phyloP scores from a whole-genome alignment of 2,329 filamentous ascomycete species.

The Ceratocystis albifundus region DNA sequence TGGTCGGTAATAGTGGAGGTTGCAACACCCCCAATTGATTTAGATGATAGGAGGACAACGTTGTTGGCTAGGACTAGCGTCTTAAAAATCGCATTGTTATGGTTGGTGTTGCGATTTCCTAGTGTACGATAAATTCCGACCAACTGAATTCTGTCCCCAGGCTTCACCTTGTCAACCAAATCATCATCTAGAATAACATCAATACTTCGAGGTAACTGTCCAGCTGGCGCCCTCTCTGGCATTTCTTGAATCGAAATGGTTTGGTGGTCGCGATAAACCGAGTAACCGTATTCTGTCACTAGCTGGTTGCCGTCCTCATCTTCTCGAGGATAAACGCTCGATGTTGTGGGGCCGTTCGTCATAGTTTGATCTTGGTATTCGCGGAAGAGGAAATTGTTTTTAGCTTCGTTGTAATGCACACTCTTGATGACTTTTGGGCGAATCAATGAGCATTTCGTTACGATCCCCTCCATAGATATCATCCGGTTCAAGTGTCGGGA shows the following conservation, averaged over 20 bases:
- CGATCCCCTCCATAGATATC: conserved; percentile 94
- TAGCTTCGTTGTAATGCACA: conserved; percentile 86
- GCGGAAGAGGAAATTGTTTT: conserved; percentile 74
- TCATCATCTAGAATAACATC: conserved; percentile 97
- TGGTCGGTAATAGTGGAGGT: conserved; percentile 88
- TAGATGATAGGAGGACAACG: conserved; percentile 84
- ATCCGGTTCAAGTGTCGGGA: conserved; percentile 88
- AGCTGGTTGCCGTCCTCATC: conserved; percentile 88
- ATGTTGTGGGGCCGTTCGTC: conserved; percentile 79
- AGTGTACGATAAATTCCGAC: conserved; percentile 94
- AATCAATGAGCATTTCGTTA: conserved; percentile 90
- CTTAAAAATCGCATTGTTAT: conserved; percentile 88
- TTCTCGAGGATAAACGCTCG: conserved; percentile 86
- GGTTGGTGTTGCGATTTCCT: conserved; percentile 83
- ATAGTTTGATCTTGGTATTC: conserved; percentile 97
- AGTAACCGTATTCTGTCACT: conserved; percentile 91
- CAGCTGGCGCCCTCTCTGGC: conserved; percentile 90
- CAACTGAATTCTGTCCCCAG: conserved; percentile 87
- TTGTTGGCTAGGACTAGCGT: conserved; percentile 92
- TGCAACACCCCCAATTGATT: conserved; percentile 87
- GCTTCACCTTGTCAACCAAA: conserved; percentile 86
- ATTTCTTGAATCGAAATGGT: conserved; percentile 98
- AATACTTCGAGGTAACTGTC: conserved; percentile 86
- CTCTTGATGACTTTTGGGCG: conserved; percentile 96
- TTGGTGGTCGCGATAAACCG: conserved; percentile 91